A percentile compares a stretch with the other conserved stretches of the same genome.
phyloP scores from a whole-genome alignment of 2,329 filamentous ascomycete species.

The Lasiodiplodia theobromae region DNA sequence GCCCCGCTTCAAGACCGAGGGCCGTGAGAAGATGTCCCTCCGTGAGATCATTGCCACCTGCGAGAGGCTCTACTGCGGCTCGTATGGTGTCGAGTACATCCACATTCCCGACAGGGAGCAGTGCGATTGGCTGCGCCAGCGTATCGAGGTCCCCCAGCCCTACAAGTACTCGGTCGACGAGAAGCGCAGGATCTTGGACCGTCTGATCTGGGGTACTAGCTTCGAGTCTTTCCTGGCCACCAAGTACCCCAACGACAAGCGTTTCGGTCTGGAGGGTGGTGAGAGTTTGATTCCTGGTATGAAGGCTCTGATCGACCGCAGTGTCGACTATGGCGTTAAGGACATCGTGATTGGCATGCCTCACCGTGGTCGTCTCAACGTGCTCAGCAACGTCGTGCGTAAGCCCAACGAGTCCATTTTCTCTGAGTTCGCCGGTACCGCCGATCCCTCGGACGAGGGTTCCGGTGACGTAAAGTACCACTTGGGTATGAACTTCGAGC shows the following conservation, averaged over 20 bases:
- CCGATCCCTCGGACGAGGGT: slow-evolving; percentile 89
- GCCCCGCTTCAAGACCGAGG: slow-evolving; percentile 88
- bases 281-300: slow-evolving; percentile 97
- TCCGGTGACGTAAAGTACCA: slow-evolving; percentile 99
- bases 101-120: slow-evolving; percentile 97
- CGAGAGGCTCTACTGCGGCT: slow-evolving; percentile 95
- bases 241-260: slow-evolving; percentile 99
- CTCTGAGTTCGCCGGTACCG: slow-evolving; percentile 91
- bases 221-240: slow-evolving; percentile 95
- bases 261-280: slow-evolving; percentile 96
- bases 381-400: slow-evolving; percentile 96
- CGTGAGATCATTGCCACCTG: slow-evolving; percentile 92
- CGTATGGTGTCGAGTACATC: slow-evolving; percentile 98
- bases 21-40: slow-evolving; percentile 93
- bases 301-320: slow-evolving; percentile 98
- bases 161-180: slow-evolving; percentile 99
- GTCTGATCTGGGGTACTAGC: slow-evolving; percentile 97
- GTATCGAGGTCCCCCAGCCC: slow-evolving; percentile 89
- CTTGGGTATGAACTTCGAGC: slow-evolving; percentile 99
- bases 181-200: slow-evolving; percentile 96
- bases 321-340: slow-evolving; percentile 97
- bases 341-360: slow-evolving; percentile 99
- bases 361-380: slow-evolving; percentile 96
- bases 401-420: slow-evolving; percentile 99
- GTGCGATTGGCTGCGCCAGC: slow-evolving; percentile 97